These are phyloP conservation scores for Lipomyces japonicus DNA, from an alignment of 805 yeast species.

Conservation along the genomic window DNA sequence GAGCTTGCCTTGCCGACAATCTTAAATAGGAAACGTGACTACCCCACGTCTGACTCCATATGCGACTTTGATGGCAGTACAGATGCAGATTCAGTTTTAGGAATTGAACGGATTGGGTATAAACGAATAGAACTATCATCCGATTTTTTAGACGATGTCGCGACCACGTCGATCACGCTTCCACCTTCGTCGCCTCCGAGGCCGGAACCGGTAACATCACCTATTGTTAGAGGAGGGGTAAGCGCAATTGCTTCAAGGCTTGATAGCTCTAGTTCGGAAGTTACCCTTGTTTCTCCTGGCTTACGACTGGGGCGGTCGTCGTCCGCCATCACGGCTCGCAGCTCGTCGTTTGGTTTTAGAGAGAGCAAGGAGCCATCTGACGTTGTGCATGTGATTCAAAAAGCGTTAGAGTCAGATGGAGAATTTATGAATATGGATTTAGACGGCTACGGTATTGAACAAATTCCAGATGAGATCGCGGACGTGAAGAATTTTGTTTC, in stretches of 20 bases:
- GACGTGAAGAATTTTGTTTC: conserved; percentile 37
- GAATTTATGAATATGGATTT: conserved; percentile 20
- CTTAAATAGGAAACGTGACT: conserved; percentile 24
- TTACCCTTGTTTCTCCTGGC: conserved; percentile 2
- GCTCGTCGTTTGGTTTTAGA: conserved; percentile 6
- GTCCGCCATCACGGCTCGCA: conserved; percentile 14
- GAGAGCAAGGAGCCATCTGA: not conserved
- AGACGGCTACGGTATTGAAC: conserved; percentile 28
- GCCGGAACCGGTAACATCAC: not conserved
- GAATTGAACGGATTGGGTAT: not conserved
- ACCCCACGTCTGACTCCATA: conserved; percentile 25
- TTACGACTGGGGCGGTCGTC: conserved; percentile 3
- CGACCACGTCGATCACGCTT: conserved; percentile 10
- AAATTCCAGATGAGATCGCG: conserved; percentile 38
- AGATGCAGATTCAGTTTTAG: conserved; percentile 5
- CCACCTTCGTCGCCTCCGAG: conserved; percentile 28
- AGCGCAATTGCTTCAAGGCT: not conserved
- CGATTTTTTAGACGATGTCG: conserved; percentile 6
- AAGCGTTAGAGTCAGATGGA: conserved; percentile 28
- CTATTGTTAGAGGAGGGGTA: not conserved
- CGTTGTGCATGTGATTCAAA: conserved; percentile 21
- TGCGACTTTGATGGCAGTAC: conserved; percentile 6
- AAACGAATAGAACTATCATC: conserved; percentile 10
- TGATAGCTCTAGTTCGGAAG: not conserved
- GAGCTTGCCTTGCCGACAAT: conserved; percentile 21